Conservation (phyloP, 2,329 filamentous ascomycete species). For the Thyridium curvatum region DNA sequence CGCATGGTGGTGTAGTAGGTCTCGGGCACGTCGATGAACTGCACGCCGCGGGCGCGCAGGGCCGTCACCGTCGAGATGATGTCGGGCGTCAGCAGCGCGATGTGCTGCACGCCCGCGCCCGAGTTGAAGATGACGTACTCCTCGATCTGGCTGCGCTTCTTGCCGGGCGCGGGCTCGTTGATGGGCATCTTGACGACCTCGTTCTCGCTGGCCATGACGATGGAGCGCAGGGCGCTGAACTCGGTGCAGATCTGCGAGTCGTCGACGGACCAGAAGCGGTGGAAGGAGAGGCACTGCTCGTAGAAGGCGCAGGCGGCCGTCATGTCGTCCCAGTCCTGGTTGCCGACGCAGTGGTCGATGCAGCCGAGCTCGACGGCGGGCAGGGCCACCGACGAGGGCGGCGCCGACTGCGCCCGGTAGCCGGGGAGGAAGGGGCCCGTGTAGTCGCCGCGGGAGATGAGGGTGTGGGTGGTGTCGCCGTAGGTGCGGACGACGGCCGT, state of each 20-base stretch:
- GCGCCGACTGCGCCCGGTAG: slow-evolving; percentile 46
- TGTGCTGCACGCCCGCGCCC: slow-evolving; percentile 87
- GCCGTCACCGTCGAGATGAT: slow-evolving; percentile 74
- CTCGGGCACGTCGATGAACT: slow-evolving; percentile 86
- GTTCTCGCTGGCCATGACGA: slow-evolving; percentile 85
- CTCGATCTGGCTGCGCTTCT: slow-evolving; percentile 91
- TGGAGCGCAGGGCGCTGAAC: slow-evolving; percentile 79
- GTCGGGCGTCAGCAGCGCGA: slow-evolving; percentile 75
- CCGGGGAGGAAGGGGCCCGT: slow-evolving; percentile 76
- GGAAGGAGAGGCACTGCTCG: slow-evolving; percentile 83
- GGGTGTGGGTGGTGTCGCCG: slow-evolving; percentile 90
- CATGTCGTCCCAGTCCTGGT: slow-evolving; percentile 94
- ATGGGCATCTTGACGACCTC: slow-evolving; percentile 96
- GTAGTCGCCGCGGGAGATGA: slow-evolving; percentile 70
- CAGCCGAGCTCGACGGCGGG: slow-evolving; percentile 62
- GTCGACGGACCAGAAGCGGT: slow-evolving; percentile 96
- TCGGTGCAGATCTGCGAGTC: slow-evolving; percentile 90
- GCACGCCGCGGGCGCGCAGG: slow-evolving; percentile 78
- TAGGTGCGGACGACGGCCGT: slow-evolving; percentile 85
- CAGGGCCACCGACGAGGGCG: slow-evolving; percentile 32
- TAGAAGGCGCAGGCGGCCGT: slow-evolving; percentile 63
- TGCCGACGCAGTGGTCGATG: slow-evolving; percentile 96
- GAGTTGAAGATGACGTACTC: slow-evolving; percentile 89
- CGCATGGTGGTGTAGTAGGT: slow-evolving; percentile 81
- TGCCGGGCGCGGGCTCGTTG: slow-evolving; percentile 87